phyloP scores from a whole-genome alignment of 2,329 filamentous ascomycete species.

The Pseudocercospora pini-densiflorae region DNA sequence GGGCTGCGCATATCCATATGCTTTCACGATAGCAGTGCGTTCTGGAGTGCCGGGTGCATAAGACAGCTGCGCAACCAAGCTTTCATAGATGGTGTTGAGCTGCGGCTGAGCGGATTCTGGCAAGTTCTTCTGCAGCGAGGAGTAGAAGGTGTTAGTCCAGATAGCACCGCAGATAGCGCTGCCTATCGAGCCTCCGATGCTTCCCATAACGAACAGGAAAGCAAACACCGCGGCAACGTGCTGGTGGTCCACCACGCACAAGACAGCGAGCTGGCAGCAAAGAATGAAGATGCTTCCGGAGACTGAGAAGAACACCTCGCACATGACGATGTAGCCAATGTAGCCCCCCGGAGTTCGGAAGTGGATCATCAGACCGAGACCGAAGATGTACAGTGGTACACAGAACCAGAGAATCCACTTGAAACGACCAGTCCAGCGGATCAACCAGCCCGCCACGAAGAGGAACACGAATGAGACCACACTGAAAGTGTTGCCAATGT shows the following conservation, averaged over 20 bases:
- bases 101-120: slow-evolving; percentile 45
- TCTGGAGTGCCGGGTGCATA: slow-evolving; percentile 50
- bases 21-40: slow-evolving; percentile 49
- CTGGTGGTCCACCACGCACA: slow-evolving; percentile 41
- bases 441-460: slow-evolving; percentile 36
- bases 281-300: slow-evolving; percentile 37
- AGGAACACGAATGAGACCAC: slow-evolving; percentile 39
- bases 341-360: slow-evolving; percentile 40
- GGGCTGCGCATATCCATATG: slow-evolving; percentile 55
- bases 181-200: slow-evolving; percentile 42
- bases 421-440: slow-evolving; percentile 42
- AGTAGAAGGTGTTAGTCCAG: slow-evolving; percentile 39
- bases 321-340: slow-evolving; percentile 47
- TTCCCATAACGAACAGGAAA: slow-evolving; percentile 40
- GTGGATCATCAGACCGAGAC: slow-evolving; percentile 40
- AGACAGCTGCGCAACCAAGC: slow-evolving; percentile 42
- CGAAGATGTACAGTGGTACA: slow-evolving; percentile 40
- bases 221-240: slow-evolving; percentile 43
- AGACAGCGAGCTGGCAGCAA: slow-evolving; percentile 42
- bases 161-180: slow-evolving; percentile 41
- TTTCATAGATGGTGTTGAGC: slow-evolving; percentile 42
- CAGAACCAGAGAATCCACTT: slow-evolving; percentile 36
- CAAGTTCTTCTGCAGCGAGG: slow-evolving; percentile 45
- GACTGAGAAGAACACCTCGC: slow-evolving; percentile 48
- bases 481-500: slow-evolving; percentile 46